Percentiles rank a stretch among this genome's conserved stretches.
These are phyloP conservation scores for Camellia oleifera DNA, from an alignment of 179 eudicot species.

Conservation along the genomic window DNA sequence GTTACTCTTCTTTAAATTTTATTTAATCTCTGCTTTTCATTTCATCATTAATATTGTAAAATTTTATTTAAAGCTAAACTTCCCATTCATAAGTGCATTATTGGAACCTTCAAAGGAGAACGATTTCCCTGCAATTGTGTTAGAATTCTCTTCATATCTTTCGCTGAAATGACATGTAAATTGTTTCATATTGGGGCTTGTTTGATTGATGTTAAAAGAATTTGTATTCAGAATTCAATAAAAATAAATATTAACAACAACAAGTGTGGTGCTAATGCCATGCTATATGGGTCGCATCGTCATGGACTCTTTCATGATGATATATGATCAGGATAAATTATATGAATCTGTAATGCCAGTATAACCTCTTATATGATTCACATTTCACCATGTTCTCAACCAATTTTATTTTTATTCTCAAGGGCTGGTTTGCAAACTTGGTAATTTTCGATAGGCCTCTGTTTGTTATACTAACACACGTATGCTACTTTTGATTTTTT, in stretches of 20 bases:
- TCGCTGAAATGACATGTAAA: neutral
- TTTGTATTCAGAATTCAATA: neutral
- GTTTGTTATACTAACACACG: neutral
- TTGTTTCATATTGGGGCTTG: neutral
- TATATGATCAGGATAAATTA: too few relatives aligned
- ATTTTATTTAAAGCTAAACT: neutral
- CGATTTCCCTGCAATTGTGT: neutral
- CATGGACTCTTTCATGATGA: too few relatives aligned
- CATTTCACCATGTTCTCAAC: neutral
- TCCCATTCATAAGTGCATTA: neutral
- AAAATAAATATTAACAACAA: too few relatives aligned
- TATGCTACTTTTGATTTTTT: neutral
- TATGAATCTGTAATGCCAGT: neutral
- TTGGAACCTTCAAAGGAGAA: neutral
- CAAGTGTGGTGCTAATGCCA: too few relatives aligned
- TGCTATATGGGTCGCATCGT: too few relatives aligned
- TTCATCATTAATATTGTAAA: neutral
- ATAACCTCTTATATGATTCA: neutral
- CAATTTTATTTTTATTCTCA: neutral
- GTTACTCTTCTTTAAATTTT: neutral
- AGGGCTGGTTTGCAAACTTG: neutral
- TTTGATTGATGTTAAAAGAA: neutral
- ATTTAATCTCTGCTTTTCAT: neutral
- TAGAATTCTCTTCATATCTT: neutral
- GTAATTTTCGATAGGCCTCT: neutral